phyloP scores from a whole-genome alignment of 1,139 yeast genomes.

The Cylindricascospora bacillispora region DNA sequence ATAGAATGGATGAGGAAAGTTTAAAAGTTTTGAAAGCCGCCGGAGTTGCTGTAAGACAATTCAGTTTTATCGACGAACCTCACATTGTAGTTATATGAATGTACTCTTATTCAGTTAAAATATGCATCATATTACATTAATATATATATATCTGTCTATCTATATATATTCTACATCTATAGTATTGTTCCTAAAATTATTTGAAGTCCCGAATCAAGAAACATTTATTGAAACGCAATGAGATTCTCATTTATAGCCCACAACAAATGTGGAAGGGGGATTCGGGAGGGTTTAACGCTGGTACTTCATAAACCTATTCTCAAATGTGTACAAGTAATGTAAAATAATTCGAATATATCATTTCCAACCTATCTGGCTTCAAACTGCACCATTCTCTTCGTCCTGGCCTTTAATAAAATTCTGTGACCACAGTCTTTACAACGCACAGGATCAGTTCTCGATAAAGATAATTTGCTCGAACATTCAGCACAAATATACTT shows the following conservation, averaged over 20 bases:
- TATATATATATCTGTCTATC: too few relatives aligned
- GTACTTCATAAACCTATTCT: too few relatives aligned
- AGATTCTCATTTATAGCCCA: too few relatives aligned
- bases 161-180: too few relatives aligned
- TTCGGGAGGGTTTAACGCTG: too few relatives aligned
- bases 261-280: too few relatives aligned
- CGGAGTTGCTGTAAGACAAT: constrained; percentile 63
- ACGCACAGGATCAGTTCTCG: constrained; percentile 93
- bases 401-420: constrained; percentile 91
- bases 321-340: too few relatives aligned
- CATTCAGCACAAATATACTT: constrained; percentile 95
- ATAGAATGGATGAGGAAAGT: constrained; percentile 76
- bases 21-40: constrained; percentile 63
- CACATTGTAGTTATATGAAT: constrained; percentile 14
- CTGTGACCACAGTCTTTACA: constrained; percentile 98
- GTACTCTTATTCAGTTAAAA: neutral
- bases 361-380: constrained; percentile 51
- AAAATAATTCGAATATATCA: too few relatives aligned
- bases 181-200: too few relatives aligned
- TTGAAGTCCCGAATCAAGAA: too few relatives aligned
- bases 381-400: constrained; percentile 84
- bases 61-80: constrained; percentile 27
- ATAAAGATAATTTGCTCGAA: constrained; percentile 76
- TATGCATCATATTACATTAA: neutral
- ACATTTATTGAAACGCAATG: too few relatives aligned